Evolutionary conservation across 2,329 filamentous ascomycete genomes (phyloP).

Genomic region (Hymenoscyphus occultus): DNA sequence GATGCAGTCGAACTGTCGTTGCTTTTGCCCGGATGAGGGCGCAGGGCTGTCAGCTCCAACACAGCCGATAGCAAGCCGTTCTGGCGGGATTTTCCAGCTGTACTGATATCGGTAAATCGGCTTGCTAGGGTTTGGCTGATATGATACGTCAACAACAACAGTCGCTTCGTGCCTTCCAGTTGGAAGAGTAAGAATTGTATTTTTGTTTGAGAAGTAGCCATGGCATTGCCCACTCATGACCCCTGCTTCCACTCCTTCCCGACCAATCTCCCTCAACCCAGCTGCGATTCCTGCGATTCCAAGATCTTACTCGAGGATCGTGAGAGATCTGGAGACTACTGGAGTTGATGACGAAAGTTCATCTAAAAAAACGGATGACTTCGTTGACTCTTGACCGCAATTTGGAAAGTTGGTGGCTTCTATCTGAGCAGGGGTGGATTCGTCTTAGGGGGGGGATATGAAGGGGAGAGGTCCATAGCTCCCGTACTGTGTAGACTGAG

Average conservation of each 20-base stretch:
- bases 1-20: constrained; percentile 1
- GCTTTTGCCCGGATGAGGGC: constrained; percentile 1
- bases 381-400: not conserved
- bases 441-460: not conserved
- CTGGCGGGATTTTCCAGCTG: not conserved
- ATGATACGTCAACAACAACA: not conserved
- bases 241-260: not conserved
- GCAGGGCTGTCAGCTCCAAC: not conserved
- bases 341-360: too few relatives aligned
- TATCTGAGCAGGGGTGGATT: too few relatives aligned
- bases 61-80: not conserved
- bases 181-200: not conserved
- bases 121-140: not conserved
- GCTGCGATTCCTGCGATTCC: not conserved
- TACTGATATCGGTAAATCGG: not conserved
- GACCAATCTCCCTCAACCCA: not conserved
- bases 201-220: not conserved
- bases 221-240: not conserved
- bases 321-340: too few relatives aligned
- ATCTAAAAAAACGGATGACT: not conserved
- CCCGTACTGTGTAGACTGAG: not conserved
- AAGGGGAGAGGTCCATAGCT: not conserved
- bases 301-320: not conserved
- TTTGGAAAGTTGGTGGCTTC: too few relatives aligned
- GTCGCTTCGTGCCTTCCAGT: not conserved